Percentiles rank a stretch among this genome's conserved stretches.
phyloP scores from a whole-genome alignment of 169 alveolate species.

The Plasmodium vivax region DNA sequence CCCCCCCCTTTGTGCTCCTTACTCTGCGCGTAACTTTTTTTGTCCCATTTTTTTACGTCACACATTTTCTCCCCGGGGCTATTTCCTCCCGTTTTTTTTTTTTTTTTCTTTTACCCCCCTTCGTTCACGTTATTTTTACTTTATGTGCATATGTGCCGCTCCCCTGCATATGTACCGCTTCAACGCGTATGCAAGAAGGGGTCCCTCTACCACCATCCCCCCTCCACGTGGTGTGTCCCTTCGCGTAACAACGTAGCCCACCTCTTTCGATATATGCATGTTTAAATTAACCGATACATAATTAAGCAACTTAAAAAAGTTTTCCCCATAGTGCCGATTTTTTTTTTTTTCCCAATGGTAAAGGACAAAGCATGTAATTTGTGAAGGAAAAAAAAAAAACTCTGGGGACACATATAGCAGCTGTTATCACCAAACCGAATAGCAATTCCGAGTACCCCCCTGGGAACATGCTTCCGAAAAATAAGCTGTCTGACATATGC shows the following conservation, averaged over 20 bases:
- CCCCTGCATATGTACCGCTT: background rate
- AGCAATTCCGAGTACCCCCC: background rate
- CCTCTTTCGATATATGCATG: background rate
- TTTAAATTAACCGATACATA: background rate
- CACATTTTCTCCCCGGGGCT: background rate
- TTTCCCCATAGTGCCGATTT: background rate
- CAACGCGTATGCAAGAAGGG: background rate
- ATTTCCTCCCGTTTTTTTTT: background rate
- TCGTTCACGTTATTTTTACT: background rate
- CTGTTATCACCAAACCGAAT: slow-evolving; percentile 5
- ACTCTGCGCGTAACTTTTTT: background rate
- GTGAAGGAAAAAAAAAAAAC: background rate
- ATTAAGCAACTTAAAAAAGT: background rate
- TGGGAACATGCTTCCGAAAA: slow-evolving; percentile 54
- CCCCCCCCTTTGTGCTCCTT: background rate
- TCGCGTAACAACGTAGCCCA: background rate
- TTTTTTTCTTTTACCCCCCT: background rate
- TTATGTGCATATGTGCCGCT: background rate
- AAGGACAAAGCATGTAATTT: background rate
- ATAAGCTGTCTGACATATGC: slow-evolving; percentile 55
- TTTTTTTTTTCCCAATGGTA: background rate
- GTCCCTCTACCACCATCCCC: background rate
- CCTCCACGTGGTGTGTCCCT: background rate
- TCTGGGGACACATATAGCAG: background rate
- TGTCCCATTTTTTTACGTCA: background rate